These are phyloP conservation scores for Cyclotella cryptica DNA, from an alignment of 108 stramenopile genomes.

Conservation along the genomic window DNA sequence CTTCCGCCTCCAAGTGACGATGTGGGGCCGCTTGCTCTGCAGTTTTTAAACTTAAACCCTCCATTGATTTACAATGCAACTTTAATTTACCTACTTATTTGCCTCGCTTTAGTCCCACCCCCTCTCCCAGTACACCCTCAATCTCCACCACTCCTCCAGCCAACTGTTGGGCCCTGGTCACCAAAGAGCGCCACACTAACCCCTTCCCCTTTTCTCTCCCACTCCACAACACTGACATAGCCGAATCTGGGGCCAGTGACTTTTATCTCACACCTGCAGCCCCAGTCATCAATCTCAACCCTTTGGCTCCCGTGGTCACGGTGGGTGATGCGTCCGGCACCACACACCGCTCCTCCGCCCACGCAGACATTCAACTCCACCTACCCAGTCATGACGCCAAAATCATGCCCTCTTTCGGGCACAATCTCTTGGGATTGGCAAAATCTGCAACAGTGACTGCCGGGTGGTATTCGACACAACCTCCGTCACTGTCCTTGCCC, in stretches of 20 bases:
- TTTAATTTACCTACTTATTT: not conserved
- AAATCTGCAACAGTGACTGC: not conserved
- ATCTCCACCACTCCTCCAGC: not conserved
- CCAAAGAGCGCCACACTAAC: slow-evolving; percentile 2
- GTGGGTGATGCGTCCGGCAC: slow-evolving; percentile 3
- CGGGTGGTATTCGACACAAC: not conserved
- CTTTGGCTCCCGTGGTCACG: not conserved
- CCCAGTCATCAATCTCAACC: not conserved
- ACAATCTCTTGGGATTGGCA: slow-evolving; percentile 20
- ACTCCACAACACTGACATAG: not conserved
- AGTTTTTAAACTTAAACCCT: not conserved
- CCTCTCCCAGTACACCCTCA: not conserved
- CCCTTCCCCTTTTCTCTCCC: not conserved
- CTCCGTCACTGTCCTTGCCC: slow-evolving; percentile 12
- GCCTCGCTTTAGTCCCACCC: not conserved
- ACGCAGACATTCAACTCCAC: not conserved
- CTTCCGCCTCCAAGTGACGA: not conserved
- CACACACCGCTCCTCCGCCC: not conserved
- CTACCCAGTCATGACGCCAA: slow-evolving; percentile 1
- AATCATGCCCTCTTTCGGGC: slow-evolving; percentile 26
- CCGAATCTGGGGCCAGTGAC: slow-evolving; percentile 1
- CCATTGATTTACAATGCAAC: slow-evolving; percentile 8
- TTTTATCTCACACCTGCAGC: slow-evolving; percentile 13
- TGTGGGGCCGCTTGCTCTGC: not conserved
- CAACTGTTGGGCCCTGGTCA: not conserved